phyloP scores from a whole-genome alignment of 495 filamentous ascomycete genomes.

The Daldinia loculata region DNA sequence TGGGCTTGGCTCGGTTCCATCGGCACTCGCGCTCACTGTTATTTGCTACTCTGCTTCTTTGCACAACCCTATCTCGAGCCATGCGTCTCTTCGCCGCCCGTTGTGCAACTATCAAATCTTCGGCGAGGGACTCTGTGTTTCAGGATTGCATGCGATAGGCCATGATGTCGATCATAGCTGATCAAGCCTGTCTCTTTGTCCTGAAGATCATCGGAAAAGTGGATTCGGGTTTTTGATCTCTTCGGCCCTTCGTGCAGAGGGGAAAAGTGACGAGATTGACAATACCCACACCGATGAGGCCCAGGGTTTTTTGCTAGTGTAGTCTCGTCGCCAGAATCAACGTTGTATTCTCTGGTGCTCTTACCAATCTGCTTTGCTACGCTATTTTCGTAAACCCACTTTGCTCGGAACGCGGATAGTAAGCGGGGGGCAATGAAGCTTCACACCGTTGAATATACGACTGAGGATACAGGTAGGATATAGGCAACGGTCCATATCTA shows the following conservation, averaged over 20 bases:
- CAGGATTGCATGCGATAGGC: constrained; percentile 35
- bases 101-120: constrained; percentile 27
- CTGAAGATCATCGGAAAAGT: constrained; percentile 37
- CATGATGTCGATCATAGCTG: constrained; percentile 32
- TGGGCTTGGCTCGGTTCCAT: constrained; percentile 40
- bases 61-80: constrained; percentile 8
- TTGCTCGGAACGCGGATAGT: constrained; percentile 34
- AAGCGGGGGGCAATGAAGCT: constrained; percentile 29
- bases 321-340: constrained; percentile 28
- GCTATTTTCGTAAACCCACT: constrained; percentile 33
- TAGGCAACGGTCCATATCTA: constrained; percentile 21
- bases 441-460: constrained; percentile 28
- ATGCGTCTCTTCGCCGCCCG: constrained; percentile 17
- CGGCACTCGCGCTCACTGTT: constrained; percentile 33
- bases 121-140: constrained; percentile 27
- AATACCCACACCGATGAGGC: constrained; percentile 32
- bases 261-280: constrained; percentile 12
- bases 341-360: constrained; percentile 37
- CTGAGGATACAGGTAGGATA: constrained; percentile 15
- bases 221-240: constrained; percentile 27
- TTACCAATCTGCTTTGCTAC: constrained; percentile 33
- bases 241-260: constrained; percentile 21
- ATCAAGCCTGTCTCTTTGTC: constrained; percentile 33
- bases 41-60: constrained; percentile 10
- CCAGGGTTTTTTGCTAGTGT: constrained; percentile 31